A percentile compares a stretch with the other conserved stretches of the same genome.
Conservation (phyloP, 768 basidiomycete genomes). For the Gelatoporia subvermispora region DNA sequence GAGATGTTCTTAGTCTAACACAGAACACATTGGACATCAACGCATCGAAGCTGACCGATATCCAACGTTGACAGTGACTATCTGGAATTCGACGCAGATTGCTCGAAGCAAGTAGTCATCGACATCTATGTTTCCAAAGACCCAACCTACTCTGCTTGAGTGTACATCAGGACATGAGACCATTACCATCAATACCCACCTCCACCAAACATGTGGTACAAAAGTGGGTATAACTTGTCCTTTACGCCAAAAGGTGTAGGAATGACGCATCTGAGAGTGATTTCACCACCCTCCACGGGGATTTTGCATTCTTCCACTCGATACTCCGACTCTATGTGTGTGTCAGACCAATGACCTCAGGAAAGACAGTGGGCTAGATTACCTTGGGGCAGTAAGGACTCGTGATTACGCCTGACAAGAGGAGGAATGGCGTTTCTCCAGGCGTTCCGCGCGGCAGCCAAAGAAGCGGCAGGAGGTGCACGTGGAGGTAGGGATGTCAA, state of each 20-base stretch:
- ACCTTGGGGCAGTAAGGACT: too few relatives aligned
- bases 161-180: not conserved
- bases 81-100: conserved; percentile 10
- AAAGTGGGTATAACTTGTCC: conserved; percentile 5
- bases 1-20: not conserved
- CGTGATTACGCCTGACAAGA: too few relatives aligned
- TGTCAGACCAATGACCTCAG: too few relatives aligned
- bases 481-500: too few relatives aligned
- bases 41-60: conserved; percentile 6
- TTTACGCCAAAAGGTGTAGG: not conserved
- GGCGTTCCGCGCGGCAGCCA: too few relatives aligned
- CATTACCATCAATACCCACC: not conserved
- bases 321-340: not conserved
- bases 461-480: too few relatives aligned
- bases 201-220: conserved; percentile 10
- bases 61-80: conserved; percentile 17
- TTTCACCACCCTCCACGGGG: conserved; percentile 1
- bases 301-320: conserved; percentile 1
- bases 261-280: conserved; percentile 1
- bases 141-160: conserved; percentile 2
- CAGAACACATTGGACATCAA: not conserved
- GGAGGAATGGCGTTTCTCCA: too few relatives aligned
- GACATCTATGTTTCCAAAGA: conserved; percentile 5
- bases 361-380: too few relatives aligned
- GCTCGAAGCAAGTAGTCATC: conserved; percentile 17